Evolutionary conservation across 2,329 filamentous ascomycete species (phyloP).

Genomic region (Thermochaetoides dissita): DNA sequence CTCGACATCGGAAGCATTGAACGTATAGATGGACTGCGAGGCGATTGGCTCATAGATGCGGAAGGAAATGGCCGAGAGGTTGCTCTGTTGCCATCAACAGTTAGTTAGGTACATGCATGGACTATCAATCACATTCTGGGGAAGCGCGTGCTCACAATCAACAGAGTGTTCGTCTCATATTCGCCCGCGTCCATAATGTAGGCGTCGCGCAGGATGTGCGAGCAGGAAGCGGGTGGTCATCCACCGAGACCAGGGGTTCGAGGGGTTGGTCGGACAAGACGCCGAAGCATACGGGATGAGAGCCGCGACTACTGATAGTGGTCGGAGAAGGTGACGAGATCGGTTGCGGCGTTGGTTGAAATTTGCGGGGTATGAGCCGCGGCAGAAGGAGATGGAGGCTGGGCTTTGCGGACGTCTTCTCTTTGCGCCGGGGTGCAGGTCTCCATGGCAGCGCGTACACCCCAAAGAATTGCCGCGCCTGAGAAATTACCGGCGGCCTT

Average conservation of each 20-base stretch:
- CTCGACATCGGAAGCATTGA: slow-evolving; percentile 38
- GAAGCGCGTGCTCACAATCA: slow-evolving; percentile 31
- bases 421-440: slow-evolving; percentile 10
- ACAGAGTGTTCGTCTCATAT: slow-evolving; percentile 47
- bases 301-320: slow-evolving; percentile 1
- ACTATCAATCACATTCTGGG: not conserved
- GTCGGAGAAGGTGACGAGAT: too few relatives aligned
- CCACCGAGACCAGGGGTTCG: slow-evolving; percentile 12
- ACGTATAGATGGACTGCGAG: slow-evolving; percentile 30
- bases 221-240: slow-evolving; percentile 10
- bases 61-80: slow-evolving; percentile 40
- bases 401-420: slow-evolving; percentile 8
- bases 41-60: slow-evolving; percentile 39
- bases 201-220: slow-evolving; percentile 14
- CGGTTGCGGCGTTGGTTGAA: too few relatives aligned
- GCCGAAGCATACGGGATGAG: slow-evolving; percentile 9
- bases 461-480: slow-evolving; percentile 2
- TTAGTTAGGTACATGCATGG: not conserved
- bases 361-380: not conserved
- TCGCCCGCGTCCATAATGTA: slow-evolving; percentile 49
- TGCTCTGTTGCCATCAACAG: slow-evolving; percentile 28
- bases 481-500: slow-evolving; percentile 8
- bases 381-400: slow-evolving; percentile 4
- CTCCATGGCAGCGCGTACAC: slow-evolving; percentile 16
- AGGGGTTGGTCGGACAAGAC: slow-evolving; percentile 4